A percentile compares a stretch with the other conserved stretches of the same genome.
These are phyloP conservation scores for Microdochium trichocladiopsis DNA, from an alignment of 2,329 filamentous ascomycete species.

Conservation along the genomic window DNA sequence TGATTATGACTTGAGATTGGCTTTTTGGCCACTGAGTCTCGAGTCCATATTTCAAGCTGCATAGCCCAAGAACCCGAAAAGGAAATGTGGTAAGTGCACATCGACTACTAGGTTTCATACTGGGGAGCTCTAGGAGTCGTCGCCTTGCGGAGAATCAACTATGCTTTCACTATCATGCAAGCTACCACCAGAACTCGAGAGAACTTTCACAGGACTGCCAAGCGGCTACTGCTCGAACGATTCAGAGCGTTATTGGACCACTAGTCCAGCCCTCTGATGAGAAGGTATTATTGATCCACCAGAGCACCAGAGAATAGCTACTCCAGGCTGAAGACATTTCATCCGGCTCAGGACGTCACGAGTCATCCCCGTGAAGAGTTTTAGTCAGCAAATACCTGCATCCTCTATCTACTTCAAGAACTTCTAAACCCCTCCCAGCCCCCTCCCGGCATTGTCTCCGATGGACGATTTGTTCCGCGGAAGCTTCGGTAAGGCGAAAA, in stretches of 20 bases:
- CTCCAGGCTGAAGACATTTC: slow-evolving; percentile 1
- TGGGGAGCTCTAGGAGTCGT: slow-evolving; percentile 23
- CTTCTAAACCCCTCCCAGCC: slow-evolving; percentile 12
- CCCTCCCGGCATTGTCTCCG: background rate
- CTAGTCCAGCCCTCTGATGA: slow-evolving; percentile 21
- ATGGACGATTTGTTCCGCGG: background rate
- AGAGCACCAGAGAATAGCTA: slow-evolving; percentile 27
- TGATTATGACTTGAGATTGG: slow-evolving; percentile 20
- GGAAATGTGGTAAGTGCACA: slow-evolving; percentile 15
- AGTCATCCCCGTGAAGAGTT: slow-evolving; percentile 5
- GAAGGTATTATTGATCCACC: slow-evolving; percentile 25
- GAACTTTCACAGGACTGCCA: slow-evolving; percentile 16
- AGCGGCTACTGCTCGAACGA: slow-evolving; percentile 16
- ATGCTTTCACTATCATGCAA: slow-evolving; percentile 19
- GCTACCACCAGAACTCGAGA: slow-evolving; percentile 12
- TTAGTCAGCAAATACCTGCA: slow-evolving; percentile 10
- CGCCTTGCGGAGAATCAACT: slow-evolving; percentile 24
- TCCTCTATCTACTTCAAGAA: slow-evolving; percentile 24
- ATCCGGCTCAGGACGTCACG: background rate
- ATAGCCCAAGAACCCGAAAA: slow-evolving; percentile 15
- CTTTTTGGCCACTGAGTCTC: slow-evolving; percentile 20
- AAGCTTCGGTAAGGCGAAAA: background rate
- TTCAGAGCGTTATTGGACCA: slow-evolving; percentile 22
- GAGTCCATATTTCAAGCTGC: slow-evolving; percentile 19
- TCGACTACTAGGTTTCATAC: slow-evolving; percentile 21